phyloP scores from a whole-genome alignment of 352 stramenopile genomes.

The Phytopythium aichiense region DNA sequence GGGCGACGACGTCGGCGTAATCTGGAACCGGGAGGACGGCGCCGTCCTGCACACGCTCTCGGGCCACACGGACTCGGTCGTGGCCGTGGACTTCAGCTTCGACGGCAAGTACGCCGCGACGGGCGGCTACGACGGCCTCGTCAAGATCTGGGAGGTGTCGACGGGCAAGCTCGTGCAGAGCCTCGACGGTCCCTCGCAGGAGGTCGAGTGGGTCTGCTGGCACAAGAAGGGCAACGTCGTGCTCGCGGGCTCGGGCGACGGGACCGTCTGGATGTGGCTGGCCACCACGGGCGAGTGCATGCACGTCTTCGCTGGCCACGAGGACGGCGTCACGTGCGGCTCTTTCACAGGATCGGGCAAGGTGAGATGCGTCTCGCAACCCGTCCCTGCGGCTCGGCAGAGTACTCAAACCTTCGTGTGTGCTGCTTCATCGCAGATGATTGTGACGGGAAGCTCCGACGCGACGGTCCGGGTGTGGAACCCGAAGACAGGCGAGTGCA shows the following conservation, averaged over 20 bases:
- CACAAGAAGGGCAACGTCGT: constrained; percentile 90
- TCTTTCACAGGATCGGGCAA: constrained; percentile 95
- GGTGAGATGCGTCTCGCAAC: constrained; percentile 19
- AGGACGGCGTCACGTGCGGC: constrained; percentile 92
- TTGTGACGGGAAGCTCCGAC: constrained; percentile 92
- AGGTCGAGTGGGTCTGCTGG: constrained; percentile 90
- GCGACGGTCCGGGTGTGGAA: constrained; percentile 95
- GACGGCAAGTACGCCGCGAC: constrained; percentile 86
- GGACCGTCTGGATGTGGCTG: constrained; percentile 92
- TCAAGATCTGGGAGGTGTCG: constrained; percentile 88
- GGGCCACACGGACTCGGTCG: constrained; percentile 82
- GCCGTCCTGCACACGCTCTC: constrained; percentile 70
- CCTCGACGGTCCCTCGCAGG: constrained; percentile 85
- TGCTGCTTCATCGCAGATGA: constrained; percentile 48
- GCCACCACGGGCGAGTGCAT: constrained; percentile 95
- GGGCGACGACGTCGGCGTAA: constrained; percentile 78
- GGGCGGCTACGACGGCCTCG: constrained; percentile 79
- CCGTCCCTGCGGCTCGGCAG: no score
- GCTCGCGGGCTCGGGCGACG: constrained; percentile 84
- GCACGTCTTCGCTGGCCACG: constrained; percentile 97
- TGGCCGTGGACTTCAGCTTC: constrained; percentile 83
- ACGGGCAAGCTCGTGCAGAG: constrained; percentile 78
- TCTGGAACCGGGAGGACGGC: constrained; percentile 85
- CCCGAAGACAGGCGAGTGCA: constrained; percentile 93
- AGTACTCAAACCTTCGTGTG: neutral